These are phyloP conservation scores for Endothia cerciana DNA, from an alignment of 2,329 filamentous ascomycete genomes.

Conservation along the genomic window DNA sequence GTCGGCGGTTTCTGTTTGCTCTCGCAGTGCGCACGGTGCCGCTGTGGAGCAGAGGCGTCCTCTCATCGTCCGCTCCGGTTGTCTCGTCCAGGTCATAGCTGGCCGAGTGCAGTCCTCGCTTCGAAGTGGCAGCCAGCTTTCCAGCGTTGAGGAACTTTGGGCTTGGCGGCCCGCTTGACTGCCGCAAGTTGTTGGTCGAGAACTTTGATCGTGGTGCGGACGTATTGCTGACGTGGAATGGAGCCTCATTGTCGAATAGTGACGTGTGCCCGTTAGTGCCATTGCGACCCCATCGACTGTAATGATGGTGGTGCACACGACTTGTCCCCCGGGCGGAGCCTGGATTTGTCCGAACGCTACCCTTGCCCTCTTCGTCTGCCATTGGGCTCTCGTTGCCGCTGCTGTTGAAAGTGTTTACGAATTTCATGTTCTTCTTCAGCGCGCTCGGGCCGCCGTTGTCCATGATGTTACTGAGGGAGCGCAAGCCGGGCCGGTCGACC, in stretches of 20 bases:
- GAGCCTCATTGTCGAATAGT: constrained; percentile 76
- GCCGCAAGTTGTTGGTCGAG: constrained; percentile 58
- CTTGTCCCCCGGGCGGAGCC: constrained; percentile 68
- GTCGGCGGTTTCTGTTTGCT: constrained; percentile 61
- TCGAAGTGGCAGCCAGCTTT: constrained; percentile 38
- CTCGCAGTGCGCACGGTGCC: constrained; percentile 60
- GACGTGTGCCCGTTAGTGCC: constrained; percentile 70
- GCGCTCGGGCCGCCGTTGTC: constrained; percentile 59
- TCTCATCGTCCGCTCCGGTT: constrained; percentile 79
- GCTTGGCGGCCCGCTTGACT: constrained; percentile 71
- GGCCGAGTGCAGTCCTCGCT: constrained; percentile 63
- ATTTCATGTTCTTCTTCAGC: constrained; percentile 94
- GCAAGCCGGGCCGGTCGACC: constrained; percentile 61
- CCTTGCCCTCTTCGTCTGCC: constrained; percentile 70
- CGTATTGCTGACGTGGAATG: constrained; percentile 62
- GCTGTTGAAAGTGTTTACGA: constrained; percentile 77
- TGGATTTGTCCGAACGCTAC: constrained; percentile 61
- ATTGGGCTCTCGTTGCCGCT: constrained; percentile 57
- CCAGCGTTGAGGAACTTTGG: constrained; percentile 58
- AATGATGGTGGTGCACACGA: constrained; percentile 76
- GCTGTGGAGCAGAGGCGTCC: constrained; percentile 70
- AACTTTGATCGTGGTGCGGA: constrained; percentile 60
- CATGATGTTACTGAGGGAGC: constrained; percentile 69
- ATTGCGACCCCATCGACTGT: constrained; percentile 74
- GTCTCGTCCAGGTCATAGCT: constrained; percentile 82